Evolutionary conservation across 768 basidiomycete species (phyloP).

Genomic region (Boletus tomentosulus): DNA sequence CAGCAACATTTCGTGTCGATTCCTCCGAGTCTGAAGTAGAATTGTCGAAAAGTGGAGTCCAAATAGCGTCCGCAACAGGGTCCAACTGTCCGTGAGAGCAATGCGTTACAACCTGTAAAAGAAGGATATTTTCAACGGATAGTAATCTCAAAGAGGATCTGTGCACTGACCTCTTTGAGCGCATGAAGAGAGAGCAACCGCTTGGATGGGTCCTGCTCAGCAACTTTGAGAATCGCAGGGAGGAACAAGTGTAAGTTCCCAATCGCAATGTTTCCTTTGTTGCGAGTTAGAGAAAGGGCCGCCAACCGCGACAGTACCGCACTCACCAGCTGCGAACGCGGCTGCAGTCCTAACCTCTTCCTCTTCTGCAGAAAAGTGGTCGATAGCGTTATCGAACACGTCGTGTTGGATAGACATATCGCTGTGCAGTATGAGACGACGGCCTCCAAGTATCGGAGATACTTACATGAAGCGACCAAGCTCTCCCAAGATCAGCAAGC

Average conservation of each 20-base stretch:
- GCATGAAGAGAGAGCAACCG: slow-evolving; percentile 86
- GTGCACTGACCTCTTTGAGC: slow-evolving; percentile 71
- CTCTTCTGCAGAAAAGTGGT: slow-evolving; percentile 69
- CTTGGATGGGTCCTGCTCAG: slow-evolving; percentile 71
- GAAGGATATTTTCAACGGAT: not conserved
- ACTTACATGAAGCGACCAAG: slow-evolving; percentile 83
- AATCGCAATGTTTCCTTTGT: slow-evolving; percentile 89
- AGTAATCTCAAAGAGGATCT: not conserved
- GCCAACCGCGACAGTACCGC: not conserved
- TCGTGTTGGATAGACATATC: slow-evolving; percentile 81
- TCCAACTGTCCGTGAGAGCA: slow-evolving; percentile 82
- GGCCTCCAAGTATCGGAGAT: not conserved
- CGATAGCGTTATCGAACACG: slow-evolving; percentile 71
- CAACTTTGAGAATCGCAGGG: slow-evolving; percentile 75
- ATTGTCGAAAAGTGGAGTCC: slow-evolving; percentile 89
- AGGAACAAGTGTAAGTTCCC: slow-evolving; percentile 88
- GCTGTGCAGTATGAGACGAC: slow-evolving; percentile 38
- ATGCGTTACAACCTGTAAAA: slow-evolving; percentile 79
- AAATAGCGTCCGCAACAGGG: slow-evolving; percentile 81
- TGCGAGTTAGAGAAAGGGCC: not conserved
- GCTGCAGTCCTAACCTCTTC: slow-evolving; percentile 90
- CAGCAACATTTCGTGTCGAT: slow-evolving; percentile 89
- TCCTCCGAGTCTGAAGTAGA: slow-evolving; percentile 83
- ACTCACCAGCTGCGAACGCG: slow-evolving; percentile 85
- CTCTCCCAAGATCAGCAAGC: slow-evolving; percentile 87